These are phyloP conservation scores for Lophiotrema nucula DNA, from an alignment of 495 filamentous ascomycete genomes.

Conservation along the genomic window DNA sequence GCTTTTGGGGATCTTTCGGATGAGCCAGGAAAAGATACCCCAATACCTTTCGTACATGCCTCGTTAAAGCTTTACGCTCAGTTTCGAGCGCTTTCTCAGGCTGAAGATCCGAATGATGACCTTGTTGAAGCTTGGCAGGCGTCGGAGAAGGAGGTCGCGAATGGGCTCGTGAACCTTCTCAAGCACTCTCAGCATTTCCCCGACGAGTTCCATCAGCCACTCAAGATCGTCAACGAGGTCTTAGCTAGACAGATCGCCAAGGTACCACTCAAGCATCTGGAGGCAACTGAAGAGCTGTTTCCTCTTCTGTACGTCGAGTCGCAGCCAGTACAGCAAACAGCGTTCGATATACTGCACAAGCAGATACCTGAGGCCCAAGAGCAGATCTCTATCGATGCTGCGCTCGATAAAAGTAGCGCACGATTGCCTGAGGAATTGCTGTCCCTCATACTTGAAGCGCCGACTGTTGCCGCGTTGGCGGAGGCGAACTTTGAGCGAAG, in stretches of 20 bases:
- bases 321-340: slow-evolving; percentile 69
- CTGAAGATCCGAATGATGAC: slow-evolving; percentile 76
- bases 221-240: slow-evolving; percentile 68
- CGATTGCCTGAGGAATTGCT: slow-evolving; percentile 50
- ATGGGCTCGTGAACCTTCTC: slow-evolving; percentile 62
- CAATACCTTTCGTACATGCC: slow-evolving; percentile 61
- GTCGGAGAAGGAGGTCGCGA: slow-evolving; percentile 48
- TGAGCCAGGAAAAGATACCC: slow-evolving; percentile 14
- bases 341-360: slow-evolving; percentile 76
- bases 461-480: slow-evolving; percentile 42
- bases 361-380: slow-evolving; percentile 75
- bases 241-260: slow-evolving; percentile 62
- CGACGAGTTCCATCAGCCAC: slow-evolving; percentile 57
- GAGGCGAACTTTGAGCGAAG: slow-evolving; percentile 47
- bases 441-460: slow-evolving; percentile 48
- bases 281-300: slow-evolving; percentile 60
- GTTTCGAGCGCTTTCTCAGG: slow-evolving; percentile 52
- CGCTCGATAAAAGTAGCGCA: slow-evolving; percentile 68
- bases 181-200: slow-evolving; percentile 44
- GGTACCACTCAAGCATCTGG: slow-evolving; percentile 54
- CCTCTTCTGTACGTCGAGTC: slow-evolving; percentile 74
- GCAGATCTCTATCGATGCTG: slow-evolving; percentile 76
- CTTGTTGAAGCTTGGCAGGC: slow-evolving; percentile 69
- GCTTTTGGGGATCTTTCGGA: slow-evolving; percentile 3
- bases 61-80: slow-evolving; percentile 68